A percentile compares a stretch with the other conserved stretches of the same genome.
Evolutionary conservation across 176 grass and related monocot species (phyloP).

Genomic region (Lolium rigidum): DNA sequence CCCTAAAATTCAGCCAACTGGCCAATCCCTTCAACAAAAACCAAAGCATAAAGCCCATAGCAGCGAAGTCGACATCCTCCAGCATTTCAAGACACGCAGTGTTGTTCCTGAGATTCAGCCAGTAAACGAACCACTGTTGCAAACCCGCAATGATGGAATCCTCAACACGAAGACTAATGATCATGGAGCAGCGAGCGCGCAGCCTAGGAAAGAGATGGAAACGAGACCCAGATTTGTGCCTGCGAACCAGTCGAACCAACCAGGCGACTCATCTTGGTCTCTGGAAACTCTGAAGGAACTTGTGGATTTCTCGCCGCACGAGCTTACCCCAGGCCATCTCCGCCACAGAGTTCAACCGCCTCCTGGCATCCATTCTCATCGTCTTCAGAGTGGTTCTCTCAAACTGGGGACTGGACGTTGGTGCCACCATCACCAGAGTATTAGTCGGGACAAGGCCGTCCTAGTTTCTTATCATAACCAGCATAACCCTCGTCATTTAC

Average conservation of each 20-base stretch:
- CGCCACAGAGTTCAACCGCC: constrained; percentile 68
- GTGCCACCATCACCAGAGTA: constrained; percentile 48
- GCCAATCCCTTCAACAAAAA: background rate
- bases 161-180: constrained; percentile 14
- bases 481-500: constrained; percentile 58
- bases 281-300: constrained; percentile 46
- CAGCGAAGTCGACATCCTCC: constrained; percentile 45
- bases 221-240: background rate
- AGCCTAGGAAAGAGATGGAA: constrained; percentile 25
- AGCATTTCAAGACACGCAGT: constrained; percentile 39
- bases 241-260: constrained; percentile 38
- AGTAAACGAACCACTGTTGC: constrained; percentile 20
- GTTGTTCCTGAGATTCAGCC: constrained; percentile 47
- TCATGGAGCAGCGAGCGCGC: background rate
- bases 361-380: constrained; percentile 56
- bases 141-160: constrained; percentile 23
- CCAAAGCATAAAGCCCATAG: constrained; percentile 32
- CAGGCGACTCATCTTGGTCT: constrained; percentile 35
- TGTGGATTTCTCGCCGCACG: constrained; percentile 51
- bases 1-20: background rate
- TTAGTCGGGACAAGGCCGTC: constrained; percentile 66
- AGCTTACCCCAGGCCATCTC: constrained; percentile 64
- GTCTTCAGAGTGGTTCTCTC: constrained; percentile 70
- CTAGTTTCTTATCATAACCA: constrained; percentile 68
- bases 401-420: constrained; percentile 47